Percentiles rank a stretch among this genome's conserved stretches.
These are phyloP conservation scores for Chlorella sp. DNA, from an alignment of 139 green algal genomes.

Conservation along the genomic window DNA sequence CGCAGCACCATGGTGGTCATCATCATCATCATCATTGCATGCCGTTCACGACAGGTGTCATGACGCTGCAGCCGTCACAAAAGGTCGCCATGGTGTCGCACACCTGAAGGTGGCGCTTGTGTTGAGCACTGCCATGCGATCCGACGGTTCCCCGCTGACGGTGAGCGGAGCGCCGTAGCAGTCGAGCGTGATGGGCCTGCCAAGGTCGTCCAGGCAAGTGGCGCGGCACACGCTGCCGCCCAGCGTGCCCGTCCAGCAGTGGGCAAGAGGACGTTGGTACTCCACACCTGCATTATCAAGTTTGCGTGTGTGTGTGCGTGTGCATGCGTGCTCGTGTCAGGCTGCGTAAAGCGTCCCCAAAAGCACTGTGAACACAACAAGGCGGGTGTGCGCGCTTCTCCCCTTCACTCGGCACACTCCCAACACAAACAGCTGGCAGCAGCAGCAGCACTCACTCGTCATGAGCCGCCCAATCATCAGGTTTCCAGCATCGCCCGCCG, in stretches of 20 bases:
- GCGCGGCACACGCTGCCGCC: slow-evolving; percentile 59
- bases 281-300: slow-evolving; percentile 42
- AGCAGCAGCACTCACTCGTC: not conserved
- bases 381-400: not conserved
- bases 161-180: slow-evolving; percentile 80
- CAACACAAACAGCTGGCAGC: not conserved
- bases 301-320: not conserved
- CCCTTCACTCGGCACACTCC: not conserved
- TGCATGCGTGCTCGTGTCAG: not conserved
- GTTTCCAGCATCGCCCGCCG: not conserved
- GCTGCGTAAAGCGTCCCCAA: not conserved
- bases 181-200: slow-evolving; percentile 54
- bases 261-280: slow-evolving; percentile 65
- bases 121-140: slow-evolving; percentile 60
- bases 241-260: slow-evolving; percentile 57
- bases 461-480: slow-evolving; percentile 3
- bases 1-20: not conserved
- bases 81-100: not conserved
- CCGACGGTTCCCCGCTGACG: slow-evolving; percentile 49
- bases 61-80: too few relatives aligned
- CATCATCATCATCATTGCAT: not conserved
- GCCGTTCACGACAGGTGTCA: too few relatives aligned
- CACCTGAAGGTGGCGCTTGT: slow-evolving; percentile 60
- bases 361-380: not conserved
- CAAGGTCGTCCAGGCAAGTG: slow-evolving; percentile 68